phyloP scores from a whole-genome alignment of 805 yeast species.

The Wickerhamiella vanderwaltii region DNA sequence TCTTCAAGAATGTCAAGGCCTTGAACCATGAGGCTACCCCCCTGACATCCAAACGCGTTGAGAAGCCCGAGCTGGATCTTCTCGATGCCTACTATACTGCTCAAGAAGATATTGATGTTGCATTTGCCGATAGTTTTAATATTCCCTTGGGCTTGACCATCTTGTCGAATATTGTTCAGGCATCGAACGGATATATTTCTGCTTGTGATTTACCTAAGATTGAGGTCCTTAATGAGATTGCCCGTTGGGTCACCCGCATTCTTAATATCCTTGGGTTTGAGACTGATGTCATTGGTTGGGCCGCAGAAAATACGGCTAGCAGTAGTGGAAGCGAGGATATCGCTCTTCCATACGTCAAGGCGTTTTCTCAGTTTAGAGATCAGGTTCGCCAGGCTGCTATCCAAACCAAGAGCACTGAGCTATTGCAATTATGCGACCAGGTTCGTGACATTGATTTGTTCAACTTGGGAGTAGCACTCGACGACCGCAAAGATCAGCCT shows the following conservation, averaged over 20 bases:
- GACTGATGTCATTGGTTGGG: slow-evolving; percentile 71
- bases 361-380: slow-evolving; percentile 71
- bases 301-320: slow-evolving; percentile 17
- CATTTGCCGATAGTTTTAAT: slow-evolving; percentile 80
- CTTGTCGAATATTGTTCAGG: slow-evolving; percentile 56
- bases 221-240: slow-evolving; percentile 53
- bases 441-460: slow-evolving; percentile 62
- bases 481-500: slow-evolving; percentile 71
- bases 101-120: slow-evolving; percentile 51
- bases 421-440: slow-evolving; percentile 60
- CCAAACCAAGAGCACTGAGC: slow-evolving; percentile 37
- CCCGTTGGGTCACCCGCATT: slow-evolving; percentile 59
- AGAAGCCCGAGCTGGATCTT: slow-evolving; percentile 43
- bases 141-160: slow-evolving; percentile 63
- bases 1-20: slow-evolving; percentile 80
- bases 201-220: slow-evolving; percentile 39
- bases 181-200: slow-evolving; percentile 59
- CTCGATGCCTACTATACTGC: slow-evolving; percentile 38
- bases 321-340: slow-evolving; percentile 43
- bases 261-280: slow-evolving; percentile 66
- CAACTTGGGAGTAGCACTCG: slow-evolving; percentile 69
- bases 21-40: slow-evolving; percentile 50
- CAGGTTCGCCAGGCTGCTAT: slow-evolving; percentile 65
- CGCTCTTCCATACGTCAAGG: slow-evolving; percentile 69
- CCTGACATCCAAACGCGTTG: slow-evolving; percentile 50